These are phyloP conservation scores for Krasilnikovozyma curviuscula DNA, from an alignment of 768 basidiomycete species.

Conservation along the genomic window DNA sequence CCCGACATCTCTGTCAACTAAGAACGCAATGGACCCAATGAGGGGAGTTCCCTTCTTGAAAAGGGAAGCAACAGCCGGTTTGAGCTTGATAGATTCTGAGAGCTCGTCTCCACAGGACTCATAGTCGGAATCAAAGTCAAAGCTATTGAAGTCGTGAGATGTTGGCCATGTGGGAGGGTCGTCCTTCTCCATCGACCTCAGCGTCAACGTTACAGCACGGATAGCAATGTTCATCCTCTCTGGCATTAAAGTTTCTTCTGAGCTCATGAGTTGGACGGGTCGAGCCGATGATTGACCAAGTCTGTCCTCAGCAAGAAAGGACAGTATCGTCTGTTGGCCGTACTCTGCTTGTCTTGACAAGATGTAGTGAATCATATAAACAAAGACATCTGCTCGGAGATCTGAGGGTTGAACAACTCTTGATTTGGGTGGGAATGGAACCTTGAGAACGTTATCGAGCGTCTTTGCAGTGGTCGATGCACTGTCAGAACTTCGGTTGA, in stretches of 20 bases:
- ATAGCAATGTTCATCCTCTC: slow-evolving; percentile 57
- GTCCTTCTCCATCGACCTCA: slow-evolving; percentile 55
- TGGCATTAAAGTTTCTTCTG: slow-evolving; percentile 22
- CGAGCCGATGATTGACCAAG: neutral
- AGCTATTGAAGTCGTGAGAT: slow-evolving; percentile 42
- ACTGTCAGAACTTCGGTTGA: slow-evolving; percentile 80
- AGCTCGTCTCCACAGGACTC: slow-evolving; percentile 28
- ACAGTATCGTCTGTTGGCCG: slow-evolving; percentile 60
- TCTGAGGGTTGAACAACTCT: slow-evolving; percentile 45
- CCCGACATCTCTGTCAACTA: slow-evolving; percentile 47
- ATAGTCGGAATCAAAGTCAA: slow-evolving; percentile 41
- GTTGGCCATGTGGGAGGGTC: slow-evolving; percentile 59
- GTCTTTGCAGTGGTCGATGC: slow-evolving; percentile 60
- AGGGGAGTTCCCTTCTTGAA: slow-evolving; percentile 44
- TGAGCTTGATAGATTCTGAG: slow-evolving; percentile 37
- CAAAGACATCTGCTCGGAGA: slow-evolving; percentile 55
- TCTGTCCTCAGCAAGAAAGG: slow-evolving; percentile 34
- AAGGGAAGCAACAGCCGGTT: slow-evolving; percentile 52
- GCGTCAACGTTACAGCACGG: slow-evolving; percentile 54
- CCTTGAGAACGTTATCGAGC: slow-evolving; percentile 51
- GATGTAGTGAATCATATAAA: slow-evolving; percentile 61
- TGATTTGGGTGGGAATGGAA: slow-evolving; percentile 59
- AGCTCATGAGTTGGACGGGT: too few relatives aligned
- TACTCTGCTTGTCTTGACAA: slow-evolving; percentile 67
- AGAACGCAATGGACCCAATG: slow-evolving; percentile 38